These are phyloP conservation scores for Takashimella tepidaria DNA, from an alignment of 1,284 basidiomycete genomes.

Conservation along the genomic window DNA sequence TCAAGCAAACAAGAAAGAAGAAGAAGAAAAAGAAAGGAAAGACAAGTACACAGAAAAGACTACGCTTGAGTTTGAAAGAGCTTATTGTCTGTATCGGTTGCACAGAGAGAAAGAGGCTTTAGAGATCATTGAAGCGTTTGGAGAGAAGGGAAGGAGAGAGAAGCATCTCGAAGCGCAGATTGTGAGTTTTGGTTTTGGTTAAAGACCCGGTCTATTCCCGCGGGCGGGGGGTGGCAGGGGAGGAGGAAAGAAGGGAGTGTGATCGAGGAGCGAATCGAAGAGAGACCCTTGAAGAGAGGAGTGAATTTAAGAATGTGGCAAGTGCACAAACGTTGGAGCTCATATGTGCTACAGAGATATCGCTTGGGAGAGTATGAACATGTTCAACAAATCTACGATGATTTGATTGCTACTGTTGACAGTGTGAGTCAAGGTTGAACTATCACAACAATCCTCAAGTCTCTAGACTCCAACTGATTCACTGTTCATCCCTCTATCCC, in stretches of 20 bases:
- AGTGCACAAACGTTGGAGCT: background rate
- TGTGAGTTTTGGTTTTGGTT: conserved; percentile 51
- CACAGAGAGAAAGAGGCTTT: conserved; percentile 65
- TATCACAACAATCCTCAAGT: background rate
- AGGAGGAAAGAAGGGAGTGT: background rate
- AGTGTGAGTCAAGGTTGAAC: conserved; percentile 50
- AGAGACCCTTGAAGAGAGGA: background rate
- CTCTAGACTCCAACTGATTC: too few species aligned
- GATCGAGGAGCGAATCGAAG: background rate
- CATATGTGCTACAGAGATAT: conserved; percentile 56
- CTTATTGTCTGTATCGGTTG: conserved; percentile 74
- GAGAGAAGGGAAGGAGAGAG: conserved; percentile 58
- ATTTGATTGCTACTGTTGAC: conserved; percentile 67
- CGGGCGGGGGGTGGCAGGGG: background rate
- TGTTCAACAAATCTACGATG: conserved; percentile 69
- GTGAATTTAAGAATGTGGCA: background rate
- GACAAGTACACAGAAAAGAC: background rate
- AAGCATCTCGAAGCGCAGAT: conserved; percentile 77
- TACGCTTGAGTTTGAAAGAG: conserved; percentile 60
- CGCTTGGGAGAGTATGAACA: conserved; percentile 66
- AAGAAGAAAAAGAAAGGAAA: background rate
- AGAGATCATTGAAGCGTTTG: conserved; percentile 53
- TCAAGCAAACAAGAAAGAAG: too few species aligned
- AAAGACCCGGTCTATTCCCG: background rate
- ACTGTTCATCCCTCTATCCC: too few species aligned